Percentiles rank a stretch among this genome's conserved stretches.
phyloP scores from a whole-genome alignment of 495 filamentous ascomycete genomes.

The Neurospora discreta region DNA sequence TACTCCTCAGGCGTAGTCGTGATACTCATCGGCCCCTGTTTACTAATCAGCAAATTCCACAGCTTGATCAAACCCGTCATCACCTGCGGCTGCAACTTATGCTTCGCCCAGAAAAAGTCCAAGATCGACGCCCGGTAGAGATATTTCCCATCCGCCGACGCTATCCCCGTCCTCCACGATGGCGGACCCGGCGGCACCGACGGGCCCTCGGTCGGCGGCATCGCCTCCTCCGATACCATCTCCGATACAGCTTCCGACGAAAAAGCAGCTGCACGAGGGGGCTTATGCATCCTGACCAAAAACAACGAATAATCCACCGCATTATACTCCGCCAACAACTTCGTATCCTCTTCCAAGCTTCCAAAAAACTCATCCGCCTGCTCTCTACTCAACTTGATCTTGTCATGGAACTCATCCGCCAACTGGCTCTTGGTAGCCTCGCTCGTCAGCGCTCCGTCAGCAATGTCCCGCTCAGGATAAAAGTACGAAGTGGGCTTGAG shows the following conservation, averaged over 20 bases:
- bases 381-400: conserved; percentile 40
- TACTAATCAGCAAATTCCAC: conserved; percentile 44
- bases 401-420: conserved; percentile 53
- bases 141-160: conserved; percentile 49
- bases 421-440: conserved; percentile 47
- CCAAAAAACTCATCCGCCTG: conserved; percentile 41
- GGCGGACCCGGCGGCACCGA: conserved; percentile 23
- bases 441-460: conserved; percentile 45
- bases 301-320: conserved; percentile 63
- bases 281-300: conserved; percentile 42
- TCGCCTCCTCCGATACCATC: conserved; percentile 1
- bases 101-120: conserved; percentile 65
- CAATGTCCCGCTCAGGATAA: conserved; percentile 57
- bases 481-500: conserved; percentile 63
- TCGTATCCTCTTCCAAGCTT: conserved; percentile 45
- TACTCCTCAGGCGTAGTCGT: conserved; percentile 58
- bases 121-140: conserved; percentile 51
- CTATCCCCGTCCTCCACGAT: conserved; percentile 46
- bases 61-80: conserved; percentile 50
- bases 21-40: conserved; percentile 57
- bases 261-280: conserved; percentile 10
- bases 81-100: conserved; percentile 48
- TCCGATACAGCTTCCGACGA: conserved; percentile 5
- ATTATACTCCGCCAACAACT: conserved; percentile 46
- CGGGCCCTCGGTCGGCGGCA: conserved; percentile 13